A percentile compares a stretch with the other conserved stretches of the same genome.
phyloP scores from a whole-genome alignment of 2,329 filamentous ascomycete species.

The Esteya vermicola region DNA sequence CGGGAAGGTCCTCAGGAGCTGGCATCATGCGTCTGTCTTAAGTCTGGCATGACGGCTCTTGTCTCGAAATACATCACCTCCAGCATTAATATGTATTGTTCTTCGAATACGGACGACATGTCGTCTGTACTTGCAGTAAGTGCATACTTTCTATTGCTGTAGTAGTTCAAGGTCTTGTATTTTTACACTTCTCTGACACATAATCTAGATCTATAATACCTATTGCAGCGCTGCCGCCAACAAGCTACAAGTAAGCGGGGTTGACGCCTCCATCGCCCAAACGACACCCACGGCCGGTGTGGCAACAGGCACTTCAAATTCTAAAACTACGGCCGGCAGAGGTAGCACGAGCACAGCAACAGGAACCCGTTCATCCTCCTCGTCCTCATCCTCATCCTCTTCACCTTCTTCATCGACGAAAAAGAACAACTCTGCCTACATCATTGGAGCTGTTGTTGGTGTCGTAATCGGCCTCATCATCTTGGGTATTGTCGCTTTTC shows the following conservation, averaged over 20 bases:
- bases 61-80: conserved; percentile 30
- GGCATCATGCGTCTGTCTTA: conserved; percentile 38
- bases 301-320: conserved; percentile 2
- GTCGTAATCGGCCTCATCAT: conserved; percentile 17
- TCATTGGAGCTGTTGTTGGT: conserved; percentile 21
- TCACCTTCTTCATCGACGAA: too few species aligned
- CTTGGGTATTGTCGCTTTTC: conserved; percentile 21
- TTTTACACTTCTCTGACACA: too few species aligned
- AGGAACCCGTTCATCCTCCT: conserved; percentile 3
- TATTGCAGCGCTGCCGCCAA: conserved; percentile 36
- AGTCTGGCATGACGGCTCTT: conserved; percentile 28
- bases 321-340: not conserved
- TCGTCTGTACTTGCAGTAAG: conserved; percentile 26
- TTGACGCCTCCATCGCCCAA: conserved; percentile 21
- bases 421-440: conserved; percentile 17
- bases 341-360: conserved; percentile 1
- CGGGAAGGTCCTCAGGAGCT: conserved; percentile 31
- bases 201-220: conserved; percentile 25
- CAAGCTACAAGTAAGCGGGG: conserved; percentile 23
- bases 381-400: too few species aligned
- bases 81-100: conserved; percentile 28
- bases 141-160: not conserved
- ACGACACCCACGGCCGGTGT: conserved; percentile 1
- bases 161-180: not conserved
- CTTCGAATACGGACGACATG: conserved; percentile 26